These are phyloP conservation scores for Candida glucosophila DNA, from an alignment of 1,139 yeast genomes.

Conservation along the genomic window DNA sequence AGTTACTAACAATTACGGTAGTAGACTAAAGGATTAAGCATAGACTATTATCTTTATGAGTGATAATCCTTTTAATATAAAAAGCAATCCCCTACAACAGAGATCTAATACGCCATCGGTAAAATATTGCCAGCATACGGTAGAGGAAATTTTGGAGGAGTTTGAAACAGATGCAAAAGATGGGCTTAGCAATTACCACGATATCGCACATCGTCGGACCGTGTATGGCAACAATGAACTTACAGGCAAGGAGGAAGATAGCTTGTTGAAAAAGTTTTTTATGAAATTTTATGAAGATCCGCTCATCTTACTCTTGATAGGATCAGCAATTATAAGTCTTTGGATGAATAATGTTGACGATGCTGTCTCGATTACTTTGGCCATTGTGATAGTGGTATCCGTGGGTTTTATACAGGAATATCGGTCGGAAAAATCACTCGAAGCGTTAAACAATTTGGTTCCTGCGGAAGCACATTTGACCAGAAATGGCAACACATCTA, in stretches of 20 bases:
- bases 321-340: slow-evolving; percentile 77
- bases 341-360: slow-evolving; percentile 92
- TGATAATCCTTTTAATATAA: slow-evolving; percentile 23
- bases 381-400: slow-evolving; percentile 81
- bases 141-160: slow-evolving; percentile 52
- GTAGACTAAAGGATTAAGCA: background rate
- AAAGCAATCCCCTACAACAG: slow-evolving; percentile 9
- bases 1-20: slow-evolving; percentile 1
- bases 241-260: slow-evolving; percentile 66
- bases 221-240: slow-evolving; percentile 76
- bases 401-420: slow-evolving; percentile 97
- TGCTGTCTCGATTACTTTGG: slow-evolving; percentile 81
- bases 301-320: slow-evolving; percentile 73
- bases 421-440: slow-evolving; percentile 85
- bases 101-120: slow-evolving; percentile 37
- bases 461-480: slow-evolving; percentile 92
- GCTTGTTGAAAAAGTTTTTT: slow-evolving; percentile 57
- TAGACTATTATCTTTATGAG: no score
- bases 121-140: slow-evolving; percentile 46
- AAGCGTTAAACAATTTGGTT: slow-evolving; percentile 82
- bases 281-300: slow-evolving; percentile 85
- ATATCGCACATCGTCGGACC: slow-evolving; percentile 59
- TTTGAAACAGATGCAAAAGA: slow-evolving; percentile 48
- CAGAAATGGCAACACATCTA: slow-evolving; percentile 64
- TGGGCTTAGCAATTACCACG: slow-evolving; percentile 65